Percentiles rank a stretch among this genome's conserved stretches.
Conservation (phyloP, 805 yeast species). For the Myxozyma kluyveri region DNA sequence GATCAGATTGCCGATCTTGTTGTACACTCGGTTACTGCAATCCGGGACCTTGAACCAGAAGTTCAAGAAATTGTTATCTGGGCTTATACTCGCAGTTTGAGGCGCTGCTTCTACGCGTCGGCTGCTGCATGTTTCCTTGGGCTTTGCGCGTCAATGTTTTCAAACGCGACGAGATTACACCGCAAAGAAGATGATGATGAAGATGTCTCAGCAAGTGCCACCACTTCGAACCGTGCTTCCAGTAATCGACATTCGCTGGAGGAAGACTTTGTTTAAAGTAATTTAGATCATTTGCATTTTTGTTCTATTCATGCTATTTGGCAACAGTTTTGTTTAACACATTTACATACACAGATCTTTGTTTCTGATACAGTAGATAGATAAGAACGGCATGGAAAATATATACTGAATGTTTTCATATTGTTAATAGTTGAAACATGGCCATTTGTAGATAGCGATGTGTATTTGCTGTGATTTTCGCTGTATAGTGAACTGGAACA, state of each 20-base stretch:
- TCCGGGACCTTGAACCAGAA: slow-evolving; percentile 46
- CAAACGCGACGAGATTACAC: slow-evolving; percentile 14
- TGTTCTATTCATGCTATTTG: not conserved
- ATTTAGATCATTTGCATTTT: not conserved
- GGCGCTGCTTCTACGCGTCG: slow-evolving; percentile 44
- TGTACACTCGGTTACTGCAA: slow-evolving; percentile 51
- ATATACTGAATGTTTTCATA: no score
- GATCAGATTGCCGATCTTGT: slow-evolving; percentile 42
- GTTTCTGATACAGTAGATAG: no score
- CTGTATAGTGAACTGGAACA: no score
- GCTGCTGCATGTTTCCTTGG: slow-evolving; percentile 18
- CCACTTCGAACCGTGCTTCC: not conserved
- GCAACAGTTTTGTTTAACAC: not conserved
- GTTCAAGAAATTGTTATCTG: slow-evolving; percentile 43
- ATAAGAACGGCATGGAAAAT: no score
- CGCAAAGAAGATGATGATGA: slow-evolving; percentile 28
- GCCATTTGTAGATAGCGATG: no score
- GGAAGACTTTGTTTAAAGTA: slow-evolving; percentile 18
- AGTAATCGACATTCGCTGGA: slow-evolving; percentile 12
- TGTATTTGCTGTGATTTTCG: no score
- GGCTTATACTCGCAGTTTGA: slow-evolving; percentile 51
- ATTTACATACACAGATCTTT: not conserved
- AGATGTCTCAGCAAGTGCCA: slow-evolving; percentile 2
- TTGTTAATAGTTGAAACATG: no score
- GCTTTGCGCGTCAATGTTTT: slow-evolving; percentile 22